Evolutionary conservation across 257 asterid species (phyloP), one percentile per base, ranked within the genome.

Genomic region (Striga asiatica): DNA sequence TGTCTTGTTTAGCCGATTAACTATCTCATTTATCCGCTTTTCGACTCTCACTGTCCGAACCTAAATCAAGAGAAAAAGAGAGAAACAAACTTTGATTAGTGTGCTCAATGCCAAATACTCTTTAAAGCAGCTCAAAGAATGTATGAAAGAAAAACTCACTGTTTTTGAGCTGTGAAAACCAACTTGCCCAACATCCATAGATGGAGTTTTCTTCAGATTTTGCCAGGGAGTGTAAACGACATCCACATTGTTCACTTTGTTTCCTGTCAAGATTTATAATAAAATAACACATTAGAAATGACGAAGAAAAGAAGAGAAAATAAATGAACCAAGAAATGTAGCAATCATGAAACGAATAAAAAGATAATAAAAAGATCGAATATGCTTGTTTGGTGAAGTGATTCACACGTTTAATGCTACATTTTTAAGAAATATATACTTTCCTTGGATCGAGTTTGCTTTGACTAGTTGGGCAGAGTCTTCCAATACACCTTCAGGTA

Each of bases 151-250:
- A 53, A 58, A 50, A 50, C 81, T 68, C 61, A 81, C 94, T 84
- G 75, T 74, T 78, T 78, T 83, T 13, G 85, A 58, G 65, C 74
- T 83, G 77, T 78, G 69, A 60, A 83, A 83, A 41, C 89, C 79
- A 70, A 83, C 87, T 83, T 83, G 94, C 45, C 94, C 94, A 52
- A 83, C 87, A 60, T 83, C 94, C 94, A 83, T 83, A 42, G 94
- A 80, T 35, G 89, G 71, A 29, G 84, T 76, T 74, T 83, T 83
- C 71, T 80, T 83, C 31, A 81, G 86, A 74, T 81, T 83, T 66
- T 76, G 85, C 93, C 94, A 84, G 1, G 91, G 85, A 28, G 94
- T 84, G 72, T 84, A 84, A 71, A 84, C 94, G 52, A 81, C 77
- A 65, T 84, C 94, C 20, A 81, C 56, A 65, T 78, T 81, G 69